Evolutionary conservation across 495 filamentous ascomycete genomes (phyloP).

Genomic region (Tuber aestivum): DNA sequence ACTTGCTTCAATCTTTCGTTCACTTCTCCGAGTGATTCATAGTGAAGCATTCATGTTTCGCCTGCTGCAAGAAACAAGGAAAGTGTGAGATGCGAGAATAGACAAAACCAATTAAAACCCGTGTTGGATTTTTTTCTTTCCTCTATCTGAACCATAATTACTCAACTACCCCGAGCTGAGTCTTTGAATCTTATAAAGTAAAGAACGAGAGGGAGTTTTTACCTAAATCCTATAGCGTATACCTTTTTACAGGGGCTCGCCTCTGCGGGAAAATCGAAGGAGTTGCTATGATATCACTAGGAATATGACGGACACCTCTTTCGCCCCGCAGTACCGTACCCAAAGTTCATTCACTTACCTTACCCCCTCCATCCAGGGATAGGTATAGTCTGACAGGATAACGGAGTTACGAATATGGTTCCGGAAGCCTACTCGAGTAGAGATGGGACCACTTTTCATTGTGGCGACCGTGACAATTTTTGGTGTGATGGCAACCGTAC

Average conservation of each 20-base stretch:
- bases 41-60: slow-evolving; percentile 1
- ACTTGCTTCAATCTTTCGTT: too few species aligned
- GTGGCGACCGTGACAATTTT: too few species aligned
- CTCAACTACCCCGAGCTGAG: background rate
- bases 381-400: too few species aligned
- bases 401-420: too few species aligned
- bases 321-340: too few species aligned
- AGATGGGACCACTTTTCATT: too few species aligned
- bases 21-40: background rate
- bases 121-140: too few species aligned
- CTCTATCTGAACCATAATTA: background rate
- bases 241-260: background rate
- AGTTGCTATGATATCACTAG: background rate
- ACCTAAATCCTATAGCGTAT: background rate
- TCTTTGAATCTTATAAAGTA: background rate
- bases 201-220: background rate
- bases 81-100: background rate
- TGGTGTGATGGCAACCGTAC: too few species aligned
- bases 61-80: background rate
- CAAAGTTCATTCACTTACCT: background rate
- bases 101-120: background rate
- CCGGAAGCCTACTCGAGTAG: too few species aligned
- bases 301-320: background rate
- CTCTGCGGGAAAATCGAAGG: background rate
- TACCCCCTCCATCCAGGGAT: background rate